Base-by-base conservation (phyloP, 441 rosid species). In the Sinapis alba region DNA sequence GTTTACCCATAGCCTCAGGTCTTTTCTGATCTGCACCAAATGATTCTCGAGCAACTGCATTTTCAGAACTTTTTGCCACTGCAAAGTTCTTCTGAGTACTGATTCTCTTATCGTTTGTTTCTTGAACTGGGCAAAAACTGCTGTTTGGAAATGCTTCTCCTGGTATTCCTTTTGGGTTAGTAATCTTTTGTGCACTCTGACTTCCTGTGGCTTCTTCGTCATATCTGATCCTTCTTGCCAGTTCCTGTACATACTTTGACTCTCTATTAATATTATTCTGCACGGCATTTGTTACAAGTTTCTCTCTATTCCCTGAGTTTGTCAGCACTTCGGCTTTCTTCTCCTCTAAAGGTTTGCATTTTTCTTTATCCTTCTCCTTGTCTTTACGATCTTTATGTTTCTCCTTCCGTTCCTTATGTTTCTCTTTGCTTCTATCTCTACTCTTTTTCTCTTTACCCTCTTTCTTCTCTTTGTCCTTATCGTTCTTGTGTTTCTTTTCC, bases 401-500 rank as follows among this genome's bases (percentile, higher is more conserved):
- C 32, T 84, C 84, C 69, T 84, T 81, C 83, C 81, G 84, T 23
- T 86, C 82, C 62, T 72, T 83, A 11, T 78, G 73, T 64, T 87
- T 89, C 58, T 83, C 86, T 79, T 82, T 86, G 34, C 84, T 85
- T 76, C 82, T 81, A 58, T 83, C 87, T 71, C 0, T 59, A 59
- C 41, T 59, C 23, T 15, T 59, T 8, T 59, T 59, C 41, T 59
- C 41, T 59, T 81, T 84, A 73, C 75, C 81, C 70, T 83, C 87
- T 68, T 57, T 84, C 76, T 83, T 86, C 62, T 83, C 86, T 68
- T 66, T 86, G 38, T 83, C 85, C 65, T 78, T 86, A 59, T 86
- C 88, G 66, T 84, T 89, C 70, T 84, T 87, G 58, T 77, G 83
- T 24, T 69, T 87, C 78, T 83, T 86, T 79, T 89, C 91, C 80